A percentile compares a stretch with the other conserved stretches of the same genome.
These are phyloP conservation scores for Coemansia sp. DNA, from an alignment of 192 early-diverging fungal species.

Conservation along the genomic window DNA sequence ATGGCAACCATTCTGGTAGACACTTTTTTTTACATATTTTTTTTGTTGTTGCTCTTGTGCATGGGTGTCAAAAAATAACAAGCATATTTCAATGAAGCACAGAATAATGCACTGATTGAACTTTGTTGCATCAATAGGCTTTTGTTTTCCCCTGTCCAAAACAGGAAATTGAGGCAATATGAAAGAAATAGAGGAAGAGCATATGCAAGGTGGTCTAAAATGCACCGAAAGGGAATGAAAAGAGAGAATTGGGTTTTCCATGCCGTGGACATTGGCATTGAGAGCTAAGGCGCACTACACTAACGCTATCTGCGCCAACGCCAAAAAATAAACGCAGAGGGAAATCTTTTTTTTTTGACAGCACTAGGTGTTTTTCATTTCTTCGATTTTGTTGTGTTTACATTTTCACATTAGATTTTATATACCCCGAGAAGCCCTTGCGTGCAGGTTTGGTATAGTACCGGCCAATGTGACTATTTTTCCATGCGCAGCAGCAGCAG, in stretches of 20 bases:
- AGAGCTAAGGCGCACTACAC: slow-evolving; percentile 9
- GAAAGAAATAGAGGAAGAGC: background rate
- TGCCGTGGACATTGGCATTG: too few species aligned
- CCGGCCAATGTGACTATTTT: background rate
- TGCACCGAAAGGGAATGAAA: background rate
- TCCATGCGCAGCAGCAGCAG: slow-evolving; percentile 1
- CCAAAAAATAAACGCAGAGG: slow-evolving; percentile 3
- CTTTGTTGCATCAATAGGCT: background rate
- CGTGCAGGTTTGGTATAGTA: slow-evolving; percentile 10
- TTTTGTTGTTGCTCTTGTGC: too few species aligned
- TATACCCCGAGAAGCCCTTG: slow-evolving; percentile 9
- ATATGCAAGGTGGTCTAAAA: background rate
- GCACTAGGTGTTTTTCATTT: slow-evolving; percentile 1
- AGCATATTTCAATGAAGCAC: too few species aligned
- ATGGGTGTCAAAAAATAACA: too few species aligned
- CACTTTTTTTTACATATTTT: too few species aligned
- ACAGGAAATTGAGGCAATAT: background rate
- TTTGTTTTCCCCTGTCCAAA: background rate
- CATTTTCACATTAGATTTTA: background rate
- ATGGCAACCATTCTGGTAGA: slow-evolving; percentile 59
- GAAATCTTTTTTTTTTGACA: background rate
- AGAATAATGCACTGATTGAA: background rate
- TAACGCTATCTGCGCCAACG: slow-evolving; percentile 9
- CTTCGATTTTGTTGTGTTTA: background rate
- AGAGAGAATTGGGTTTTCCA: too few species aligned